Conservation (phyloP, 2,329 filamentous ascomycete genomes). For the Venturiaceae sp. region DNA sequence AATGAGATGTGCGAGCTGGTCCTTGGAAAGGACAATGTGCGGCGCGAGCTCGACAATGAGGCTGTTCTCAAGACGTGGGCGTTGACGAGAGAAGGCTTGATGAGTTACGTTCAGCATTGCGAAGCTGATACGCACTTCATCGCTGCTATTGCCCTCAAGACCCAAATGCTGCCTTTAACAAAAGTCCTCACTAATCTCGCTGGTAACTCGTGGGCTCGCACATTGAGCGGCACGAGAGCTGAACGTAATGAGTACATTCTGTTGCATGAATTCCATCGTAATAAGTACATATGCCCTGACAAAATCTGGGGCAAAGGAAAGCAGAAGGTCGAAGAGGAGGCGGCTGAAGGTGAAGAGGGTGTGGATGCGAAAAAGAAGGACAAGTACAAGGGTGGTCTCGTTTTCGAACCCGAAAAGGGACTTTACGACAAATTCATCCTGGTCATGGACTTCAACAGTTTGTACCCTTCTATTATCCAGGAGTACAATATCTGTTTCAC, state of each 20-base stretch:
- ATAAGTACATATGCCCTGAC: constrained; percentile 97
- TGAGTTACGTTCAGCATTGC: constrained; percentile 90
- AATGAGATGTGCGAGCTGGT: constrained; percentile 96
- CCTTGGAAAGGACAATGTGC: constrained; percentile 59
- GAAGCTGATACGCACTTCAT: constrained; percentile 96
- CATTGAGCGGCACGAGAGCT: constrained; percentile 86
- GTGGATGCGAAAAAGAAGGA: constrained; percentile 89
- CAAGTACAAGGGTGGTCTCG: constrained; percentile 96
- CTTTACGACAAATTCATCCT: constrained; percentile 97
- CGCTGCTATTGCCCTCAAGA: constrained; percentile 75
- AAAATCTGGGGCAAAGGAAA: constrained; percentile 76
- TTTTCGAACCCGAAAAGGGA: constrained; percentile 95
- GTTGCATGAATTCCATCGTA: constrained; percentile 89
- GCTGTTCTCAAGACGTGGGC: constrained; percentile 80
- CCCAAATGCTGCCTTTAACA: constrained; percentile 86
- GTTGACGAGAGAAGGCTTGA: constrained; percentile 68
- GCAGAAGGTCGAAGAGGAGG: constrained; percentile 61
- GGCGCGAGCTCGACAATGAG: constrained; percentile 84
- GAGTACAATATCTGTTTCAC: constrained; percentile 99
- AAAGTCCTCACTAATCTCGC: constrained; percentile 95
- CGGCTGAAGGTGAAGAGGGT: constrained; percentile 56
- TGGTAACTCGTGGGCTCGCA: constrained; percentile 96
- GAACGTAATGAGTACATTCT: constrained; percentile 99
- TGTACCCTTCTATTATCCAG: constrained; percentile 98
- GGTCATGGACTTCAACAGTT: constrained; percentile 99